Percentiles rank a stretch among this genome's conserved stretches.
Evolutionary conservation across 768 basidiomycete genomes (phyloP).

Genomic region (Naganishia kalamii): DNA sequence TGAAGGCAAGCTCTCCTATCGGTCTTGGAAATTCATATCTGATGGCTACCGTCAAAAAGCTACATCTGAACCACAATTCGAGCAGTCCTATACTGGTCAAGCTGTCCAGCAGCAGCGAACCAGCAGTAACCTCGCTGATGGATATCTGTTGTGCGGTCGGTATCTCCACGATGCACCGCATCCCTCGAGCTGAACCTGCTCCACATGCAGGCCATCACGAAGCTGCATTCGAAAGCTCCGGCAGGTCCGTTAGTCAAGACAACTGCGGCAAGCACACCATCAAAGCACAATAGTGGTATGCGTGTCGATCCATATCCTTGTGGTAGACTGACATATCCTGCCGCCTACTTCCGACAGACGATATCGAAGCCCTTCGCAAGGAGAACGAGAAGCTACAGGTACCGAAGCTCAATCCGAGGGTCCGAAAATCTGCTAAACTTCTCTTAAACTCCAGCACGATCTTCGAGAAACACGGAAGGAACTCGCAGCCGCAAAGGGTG

Average conservation of each 20-base stretch:
- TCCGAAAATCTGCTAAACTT: neutral
- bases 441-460: neutral
- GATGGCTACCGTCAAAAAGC: neutral
- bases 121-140: neutral
- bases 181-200: neutral
- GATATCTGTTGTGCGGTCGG: neutral
- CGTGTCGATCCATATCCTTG: no score
- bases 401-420: neutral
- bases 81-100: neutral
- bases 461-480: neutral
- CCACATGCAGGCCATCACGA: neutral
- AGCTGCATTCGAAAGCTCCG: neutral
- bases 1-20: neutral
- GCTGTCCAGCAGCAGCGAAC: neutral
- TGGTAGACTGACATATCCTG: neutral
- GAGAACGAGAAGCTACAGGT: conserved; percentile 12
- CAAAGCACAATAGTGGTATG: neutral
- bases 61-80: conserved; percentile 8
- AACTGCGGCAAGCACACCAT: neutral
- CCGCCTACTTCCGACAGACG: neutral
- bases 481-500: neutral
- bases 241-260: neutral
- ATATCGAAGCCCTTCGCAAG: neutral
- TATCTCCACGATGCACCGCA: neutral
- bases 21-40: neutral